Percentiles rank a stretch among this genome's conserved stretches.
Evolutionary conservation across 495 filamentous ascomycete genomes (phyloP).

Genomic region (Sphaerosporella brunnea): DNA sequence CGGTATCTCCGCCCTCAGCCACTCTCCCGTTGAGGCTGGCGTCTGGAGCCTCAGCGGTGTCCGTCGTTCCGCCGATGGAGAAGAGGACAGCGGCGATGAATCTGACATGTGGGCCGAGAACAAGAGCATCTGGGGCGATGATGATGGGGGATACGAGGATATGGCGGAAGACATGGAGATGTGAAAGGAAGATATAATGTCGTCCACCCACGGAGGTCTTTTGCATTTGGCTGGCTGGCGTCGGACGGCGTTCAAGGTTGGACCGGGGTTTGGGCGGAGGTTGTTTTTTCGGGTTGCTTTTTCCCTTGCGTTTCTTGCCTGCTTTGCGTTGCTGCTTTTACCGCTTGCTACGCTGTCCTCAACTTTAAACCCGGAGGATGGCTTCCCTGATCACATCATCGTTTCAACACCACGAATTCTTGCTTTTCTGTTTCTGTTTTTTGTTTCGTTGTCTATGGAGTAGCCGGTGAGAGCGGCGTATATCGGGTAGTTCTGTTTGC

Average conservation of each 20-base stretch:
- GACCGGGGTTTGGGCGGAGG: neutral
- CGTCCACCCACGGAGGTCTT: neutral
- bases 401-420: neutral
- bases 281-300: neutral
- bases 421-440: neutral
- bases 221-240: neutral
- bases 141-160: conserved; percentile 22
- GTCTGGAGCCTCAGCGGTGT: conserved; percentile 9
- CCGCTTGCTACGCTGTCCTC: neutral
- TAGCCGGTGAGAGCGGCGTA: conserved; percentile 7
- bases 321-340: neutral
- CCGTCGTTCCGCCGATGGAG: conserved; percentile 4
- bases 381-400: neutral
- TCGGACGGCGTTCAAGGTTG: neutral
- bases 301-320: neutral
- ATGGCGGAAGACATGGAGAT: conserved; percentile 4
- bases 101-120: conserved; percentile 29
- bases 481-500: neutral
- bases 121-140: conserved; percentile 34
- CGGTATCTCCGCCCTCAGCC: conserved; percentile 64
- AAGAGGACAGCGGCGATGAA: conserved; percentile 21
- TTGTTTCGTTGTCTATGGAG: neutral
- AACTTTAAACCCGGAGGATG: neutral
- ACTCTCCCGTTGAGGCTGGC: conserved; percentile 36
- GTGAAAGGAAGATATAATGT: neutral